phyloP scores from a whole-genome alignment of 306 rosid species.

The Corylus avellana region DNA sequence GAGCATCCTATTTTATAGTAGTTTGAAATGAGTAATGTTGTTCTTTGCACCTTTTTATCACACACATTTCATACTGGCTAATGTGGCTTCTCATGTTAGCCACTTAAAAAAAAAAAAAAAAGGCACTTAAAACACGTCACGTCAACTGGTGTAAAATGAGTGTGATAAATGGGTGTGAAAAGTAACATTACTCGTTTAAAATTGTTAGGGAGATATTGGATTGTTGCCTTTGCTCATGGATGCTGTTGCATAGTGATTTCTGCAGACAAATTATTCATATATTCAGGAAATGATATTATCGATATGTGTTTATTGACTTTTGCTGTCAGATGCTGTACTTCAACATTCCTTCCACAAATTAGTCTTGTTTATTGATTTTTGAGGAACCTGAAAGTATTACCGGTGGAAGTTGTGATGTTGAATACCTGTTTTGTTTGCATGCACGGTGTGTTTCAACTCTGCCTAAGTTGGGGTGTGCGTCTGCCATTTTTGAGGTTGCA shows the following conservation, averaged over 20 bases:
- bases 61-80: too few species aligned
- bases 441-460: background rate
- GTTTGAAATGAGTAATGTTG: background rate
- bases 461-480: background rate
- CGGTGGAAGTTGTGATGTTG: background rate
- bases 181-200: too few species aligned
- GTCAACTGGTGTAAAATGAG: too few species aligned
- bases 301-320: background rate
- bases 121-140: too few species aligned
- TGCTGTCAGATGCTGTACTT: background rate
- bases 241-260: background rate
- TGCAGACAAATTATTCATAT: background rate
- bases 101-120: too few species aligned
- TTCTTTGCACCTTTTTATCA: too few species aligned
- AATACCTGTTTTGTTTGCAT: background rate
- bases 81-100: too few species aligned
- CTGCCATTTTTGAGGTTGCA: background rate
- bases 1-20: background rate
- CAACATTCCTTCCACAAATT: background rate
- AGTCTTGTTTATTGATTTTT: background rate
- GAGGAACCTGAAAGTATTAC: background rate
- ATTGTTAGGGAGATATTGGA: background rate
- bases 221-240: background rate
- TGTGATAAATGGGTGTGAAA: too few species aligned
- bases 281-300: background rate